A percentile compares a stretch with the other conserved stretches of the same genome.
These are phyloP conservation scores for Globomyces pollinis-pini DNA, from an alignment of 192 early-diverging fungal genomes.

Conservation along the genomic window DNA sequence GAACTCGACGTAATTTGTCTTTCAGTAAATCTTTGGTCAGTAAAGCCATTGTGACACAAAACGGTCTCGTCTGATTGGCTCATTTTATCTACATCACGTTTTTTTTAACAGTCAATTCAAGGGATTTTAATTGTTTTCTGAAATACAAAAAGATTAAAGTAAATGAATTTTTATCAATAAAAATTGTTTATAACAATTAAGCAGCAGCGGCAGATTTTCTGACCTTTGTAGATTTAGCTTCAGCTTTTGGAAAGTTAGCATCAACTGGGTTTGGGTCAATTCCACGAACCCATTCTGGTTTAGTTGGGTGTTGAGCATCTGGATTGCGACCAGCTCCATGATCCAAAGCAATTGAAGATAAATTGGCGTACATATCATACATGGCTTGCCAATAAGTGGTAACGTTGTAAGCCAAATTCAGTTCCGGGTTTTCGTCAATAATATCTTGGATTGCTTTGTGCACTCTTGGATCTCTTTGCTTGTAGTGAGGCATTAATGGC, in stretches of 20 bases:
- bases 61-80: too few relatives aligned
- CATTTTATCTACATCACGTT: too few relatives aligned
- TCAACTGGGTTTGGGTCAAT: neutral
- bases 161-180: too few relatives aligned
- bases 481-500: constrained; percentile 12
- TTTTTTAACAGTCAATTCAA: too few relatives aligned
- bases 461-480: constrained; percentile 1
- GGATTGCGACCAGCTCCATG: neutral
- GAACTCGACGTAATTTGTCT: too few relatives aligned
- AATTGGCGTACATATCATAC: constrained; percentile 12
- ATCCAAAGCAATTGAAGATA: neutral
- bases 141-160: too few relatives aligned
- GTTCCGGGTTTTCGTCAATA: constrained; percentile 6
- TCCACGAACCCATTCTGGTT: constrained; percentile 9
- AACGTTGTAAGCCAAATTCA: constrained; percentile 7
- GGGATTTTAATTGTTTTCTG: too few relatives aligned
- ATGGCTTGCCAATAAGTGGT: constrained; percentile 5
- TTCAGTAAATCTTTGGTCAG: too few relatives aligned
- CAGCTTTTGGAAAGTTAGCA: neutral
- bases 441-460: neutral
- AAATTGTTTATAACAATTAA: too few relatives aligned
- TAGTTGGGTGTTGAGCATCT: constrained; percentile 1
- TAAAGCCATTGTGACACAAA: too few relatives aligned
- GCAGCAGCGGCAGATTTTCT: too few relatives aligned
- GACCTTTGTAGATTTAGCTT: too few relatives aligned